A percentile compares a stretch with the other conserved stretches of the same genome.
phyloP scores from a whole-genome alignment of 345 rosid genomes.

The Eucalyptus curtisii region DNA sequence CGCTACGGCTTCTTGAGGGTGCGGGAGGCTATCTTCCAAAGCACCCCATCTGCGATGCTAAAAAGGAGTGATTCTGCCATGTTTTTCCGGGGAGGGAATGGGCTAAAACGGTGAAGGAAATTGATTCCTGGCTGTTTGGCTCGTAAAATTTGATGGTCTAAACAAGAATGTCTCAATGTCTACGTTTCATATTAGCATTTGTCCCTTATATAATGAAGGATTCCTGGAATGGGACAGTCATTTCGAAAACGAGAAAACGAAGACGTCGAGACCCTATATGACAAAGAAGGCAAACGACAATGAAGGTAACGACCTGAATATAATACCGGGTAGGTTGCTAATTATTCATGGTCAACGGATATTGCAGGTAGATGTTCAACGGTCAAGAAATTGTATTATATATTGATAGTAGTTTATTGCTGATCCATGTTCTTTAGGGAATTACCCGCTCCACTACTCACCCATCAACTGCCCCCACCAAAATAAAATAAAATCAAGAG shows the following conservation, averaged over 20 bases:
- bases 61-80: not conserved
- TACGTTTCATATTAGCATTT: not conserved
- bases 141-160: not conserved
- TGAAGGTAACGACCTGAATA: not conserved
- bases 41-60: not conserved
- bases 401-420: not conserved
- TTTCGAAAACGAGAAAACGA: not conserved
- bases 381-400: accelerated
- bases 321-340: not conserved
- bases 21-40: not conserved
- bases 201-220: not conserved
- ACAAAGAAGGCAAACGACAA: not conserved
- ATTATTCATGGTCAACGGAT: not conserved
- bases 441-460: not conserved
- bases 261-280: not conserved
- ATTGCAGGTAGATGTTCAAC: not conserved
- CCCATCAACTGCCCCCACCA: accelerated
- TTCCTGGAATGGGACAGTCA: not conserved
- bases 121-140: not conserved
- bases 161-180: not conserved
- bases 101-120: not conserved
- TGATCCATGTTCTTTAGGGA: not conserved
- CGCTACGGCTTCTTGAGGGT: not conserved
- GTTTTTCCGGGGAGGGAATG: not conserved
- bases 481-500: too few relatives aligned